Base-by-base conservation (phyloP, 176 grass and related monocot species). In the Carex cristatella region DNA sequence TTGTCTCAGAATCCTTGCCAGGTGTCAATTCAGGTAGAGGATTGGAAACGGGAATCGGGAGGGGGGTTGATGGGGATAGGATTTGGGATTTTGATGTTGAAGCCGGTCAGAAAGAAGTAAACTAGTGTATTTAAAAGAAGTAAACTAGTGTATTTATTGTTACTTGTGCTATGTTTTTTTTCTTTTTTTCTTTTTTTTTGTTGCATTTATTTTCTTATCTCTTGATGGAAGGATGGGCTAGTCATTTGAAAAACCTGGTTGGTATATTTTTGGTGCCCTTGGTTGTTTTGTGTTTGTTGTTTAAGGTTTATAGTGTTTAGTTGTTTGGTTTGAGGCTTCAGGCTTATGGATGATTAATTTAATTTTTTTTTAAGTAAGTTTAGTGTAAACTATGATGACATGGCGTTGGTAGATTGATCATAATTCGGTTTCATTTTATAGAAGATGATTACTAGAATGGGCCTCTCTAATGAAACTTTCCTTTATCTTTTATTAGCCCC, bases 31-130 rank as follows among this genome's bases (percentile, higher is more conserved):
- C 87, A 4, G 70, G 85, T 31, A 85, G 86, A 7, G 76, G 13
- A 12, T 84, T 37, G 85, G 91, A 80, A 88, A 65, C 48, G 82
- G 92, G 7, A 33, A 59, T 75, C 73, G 84, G 4, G 88, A 92
- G 64, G 88, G 86, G 64, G 88, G 86, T 4, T 91, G 86, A 62
- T 88, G 92, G 88, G 88, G 92, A 51, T 61, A 35, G 83, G 89
- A 73, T 90, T 92, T 79, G 86, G 93, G 62, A 95, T 87, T 33
- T 92, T 90, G 93, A 92, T 48, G 83, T 95, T 53, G 84, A 84
- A 69, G 85, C 81, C 16, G 89, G 56, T 75, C 83, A 58, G 76
- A 79, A 75, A 86, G 71, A 78, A 69, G 81, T 83, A 66, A 83
- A 83, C 65, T 83, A 66, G 61, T 86, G 75, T 86, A 69, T 79